Base-by-base conservation (phyloP, 306 rosid species). In the Citrullus mucosospermus region DNA sequence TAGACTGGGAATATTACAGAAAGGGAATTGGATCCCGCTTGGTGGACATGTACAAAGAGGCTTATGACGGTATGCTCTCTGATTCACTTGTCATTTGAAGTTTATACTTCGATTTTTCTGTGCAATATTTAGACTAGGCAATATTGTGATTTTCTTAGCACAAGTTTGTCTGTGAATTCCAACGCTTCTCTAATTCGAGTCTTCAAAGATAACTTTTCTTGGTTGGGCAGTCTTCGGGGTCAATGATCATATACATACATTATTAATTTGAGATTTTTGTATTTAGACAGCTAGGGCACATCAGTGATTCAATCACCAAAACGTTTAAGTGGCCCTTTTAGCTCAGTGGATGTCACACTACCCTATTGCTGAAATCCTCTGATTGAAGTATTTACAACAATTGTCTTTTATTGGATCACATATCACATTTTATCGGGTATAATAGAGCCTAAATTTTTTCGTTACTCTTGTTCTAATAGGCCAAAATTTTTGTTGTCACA, bases 41-140 rank as follows among this genome's bases (percentile, higher is more conserved):
- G 94, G 99, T 96, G 78, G 97, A 96, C 77, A 90, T 92, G 96
- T 96, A 96, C 90, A 96, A 96, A 82, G 97, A 92, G 85, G 96
- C 95, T 77, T 96, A 91, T 69, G 98, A 96, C 80, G 85, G 99
- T 96, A 91, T 80, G 98, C 86, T 66, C 59, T 76, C 80, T 20
- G 77, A 78, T 78, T 61, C 68, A 58, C 18, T n/a, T 76, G 55
- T 36, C 13, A 50, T 77, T 3, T 57, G 39, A 2, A 69, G 79
- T 72, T 46, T 56, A 43, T 82, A 56, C 71, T 62, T 20, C 2
- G 16, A 36, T 12, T 46, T 44, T 8, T 78, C 11, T 46, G 22
- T 44, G 74, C 9, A 12, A 41, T 30, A 51, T 72, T 72, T 28
- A 53, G 0, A 53, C 34, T 13, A 72, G 77, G 77, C 61, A 15